Percentiles rank a stretch among this genome's conserved stretches.
Evolutionary conservation across 495 filamentous ascomycete species (phyloP).

Genomic region (Trichocladium uniseriatum): DNA sequence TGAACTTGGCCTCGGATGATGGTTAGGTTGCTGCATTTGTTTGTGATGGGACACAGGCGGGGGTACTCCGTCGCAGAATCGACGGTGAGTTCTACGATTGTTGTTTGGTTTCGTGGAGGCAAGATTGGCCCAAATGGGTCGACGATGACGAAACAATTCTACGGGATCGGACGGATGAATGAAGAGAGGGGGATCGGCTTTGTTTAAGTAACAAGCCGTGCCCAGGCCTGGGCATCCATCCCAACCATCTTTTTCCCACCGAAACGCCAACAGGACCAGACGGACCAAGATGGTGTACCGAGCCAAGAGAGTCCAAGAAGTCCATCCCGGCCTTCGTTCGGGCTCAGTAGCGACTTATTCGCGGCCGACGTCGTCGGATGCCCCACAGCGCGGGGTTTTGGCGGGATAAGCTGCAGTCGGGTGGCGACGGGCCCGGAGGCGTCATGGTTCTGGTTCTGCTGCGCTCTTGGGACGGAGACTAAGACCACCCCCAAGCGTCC

Average conservation of each 20-base stretch:
- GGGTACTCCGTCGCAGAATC: background rate
- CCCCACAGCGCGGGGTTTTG: constrained; percentile 6
- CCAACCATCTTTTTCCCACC: constrained; percentile 6
- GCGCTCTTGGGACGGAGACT: too few species aligned
- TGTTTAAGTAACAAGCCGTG: background rate
- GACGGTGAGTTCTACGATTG: background rate
- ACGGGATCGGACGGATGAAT: too few species aligned
- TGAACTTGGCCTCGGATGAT: background rate
- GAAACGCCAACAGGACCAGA: constrained; percentile 8
- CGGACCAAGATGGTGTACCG: background rate
- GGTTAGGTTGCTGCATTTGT: constrained; percentile 10
- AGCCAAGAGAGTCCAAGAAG: constrained; percentile 26
- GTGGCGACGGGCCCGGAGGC: constrained; percentile 15
- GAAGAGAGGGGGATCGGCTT: background rate
- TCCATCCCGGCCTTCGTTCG: constrained; percentile 13
- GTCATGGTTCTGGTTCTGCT: constrained; percentile 1
- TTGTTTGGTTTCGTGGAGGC: background rate
- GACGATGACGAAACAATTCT: background rate
- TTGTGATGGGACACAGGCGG: background rate
- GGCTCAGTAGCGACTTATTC: background rate
- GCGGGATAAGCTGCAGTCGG: constrained; percentile 9
- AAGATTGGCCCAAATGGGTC: too few species aligned
- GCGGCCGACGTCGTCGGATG: constrained; percentile 3
- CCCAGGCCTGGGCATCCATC: background rate
- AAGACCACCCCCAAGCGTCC: too few species aligned